Evolutionary conservation across 257 asterid genomes (phyloP).

Genomic region (Gardenia jasminoides): DNA sequence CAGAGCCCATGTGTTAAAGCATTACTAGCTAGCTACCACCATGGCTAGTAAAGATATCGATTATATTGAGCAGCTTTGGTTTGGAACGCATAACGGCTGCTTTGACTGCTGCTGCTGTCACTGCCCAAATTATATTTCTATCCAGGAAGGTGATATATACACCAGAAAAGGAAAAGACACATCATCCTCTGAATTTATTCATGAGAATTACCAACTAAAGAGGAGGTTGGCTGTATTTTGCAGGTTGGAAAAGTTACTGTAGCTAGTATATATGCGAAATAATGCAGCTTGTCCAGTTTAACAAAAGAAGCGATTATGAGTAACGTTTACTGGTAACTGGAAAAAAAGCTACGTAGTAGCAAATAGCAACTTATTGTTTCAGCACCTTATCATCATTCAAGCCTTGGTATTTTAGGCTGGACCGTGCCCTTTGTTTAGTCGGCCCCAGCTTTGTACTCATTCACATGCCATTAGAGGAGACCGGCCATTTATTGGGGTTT

Average conservation of each 20-base stretch:
- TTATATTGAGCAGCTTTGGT: not conserved
- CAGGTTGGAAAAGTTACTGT: not conserved
- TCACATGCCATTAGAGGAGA: conserved; percentile 20
- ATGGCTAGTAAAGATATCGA: not conserved
- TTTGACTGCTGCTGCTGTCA: not conserved
- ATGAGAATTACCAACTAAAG: not conserved
- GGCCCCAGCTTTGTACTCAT: conserved; percentile 27
- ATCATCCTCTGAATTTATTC: not conserved
- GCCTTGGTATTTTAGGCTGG: not conserved
- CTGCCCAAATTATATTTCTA: not conserved
- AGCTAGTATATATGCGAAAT: not conserved
- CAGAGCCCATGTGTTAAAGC: not conserved
- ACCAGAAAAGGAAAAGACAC: not conserved
- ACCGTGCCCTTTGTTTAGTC: not conserved
- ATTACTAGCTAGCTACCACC: not conserved
- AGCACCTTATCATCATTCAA: not conserved
- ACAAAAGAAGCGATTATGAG: not conserved
- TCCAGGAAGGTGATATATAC: not conserved
- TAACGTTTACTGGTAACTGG: not conserved
- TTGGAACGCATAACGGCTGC: conserved; percentile 13
- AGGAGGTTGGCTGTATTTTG: not conserved
- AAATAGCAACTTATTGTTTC: not conserved
- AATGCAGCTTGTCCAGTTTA: not conserved
- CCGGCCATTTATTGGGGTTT: conserved; percentile 40
- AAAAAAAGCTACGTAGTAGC: not conserved